Base-by-base conservation (phyloP, 2,329 filamentous ascomycete genomes). In the Fusarium albidum region DNA sequence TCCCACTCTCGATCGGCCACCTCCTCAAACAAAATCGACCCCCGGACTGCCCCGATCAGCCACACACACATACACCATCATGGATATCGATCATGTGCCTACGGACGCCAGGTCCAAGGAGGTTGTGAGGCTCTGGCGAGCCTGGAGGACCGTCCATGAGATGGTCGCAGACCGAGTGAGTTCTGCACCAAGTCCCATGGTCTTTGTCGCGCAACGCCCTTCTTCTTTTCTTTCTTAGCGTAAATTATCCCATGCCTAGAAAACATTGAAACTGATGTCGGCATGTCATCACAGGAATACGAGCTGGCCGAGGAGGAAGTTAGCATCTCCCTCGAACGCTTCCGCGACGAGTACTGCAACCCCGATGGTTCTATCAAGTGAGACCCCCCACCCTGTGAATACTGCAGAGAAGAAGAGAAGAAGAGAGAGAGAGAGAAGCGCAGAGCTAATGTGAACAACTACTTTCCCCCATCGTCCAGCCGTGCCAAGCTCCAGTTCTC, bases 101-200 rank as follows among this genome's bases (percentile, higher is more conserved):
- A 79, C 80, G 50, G 74, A 80, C 37, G 77, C 76, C 60, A 80
- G 79, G 72, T 74, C 77, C 63, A 81, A 82, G 71, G 77, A 79
- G 73, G 74, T 82, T 41, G 78, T 83, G 68, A 87, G 90, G 71
- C 85, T 97, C 65, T 99, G 95, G 94, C 90, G 94, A 75, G 92
- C 93, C 67, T 96, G 91, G 86, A 87, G 87, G 75, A 99, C 95
- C 9, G 87, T 92, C 41, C 92, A 96, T 75, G 91, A 99, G 82
- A 96, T 99, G 94, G 89, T 95, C 66, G 82, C 84, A 57, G 95
- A 98, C 75, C 81, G 94, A 73, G 93, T 96, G 84, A 68, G 51
- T 62, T 62, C 43, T 53, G 27, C n/a, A n/a, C n/a, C n/a, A n/a
- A n/a, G n/a, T n/a, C n/a, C n/a, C n/a, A 47, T 29, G 42, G 45